Percentiles rank a stretch among this genome's conserved stretches.
Evolutionary conservation across 306 rosid genomes (phyloP).

Genomic region (Prosopis cineraria): DNA sequence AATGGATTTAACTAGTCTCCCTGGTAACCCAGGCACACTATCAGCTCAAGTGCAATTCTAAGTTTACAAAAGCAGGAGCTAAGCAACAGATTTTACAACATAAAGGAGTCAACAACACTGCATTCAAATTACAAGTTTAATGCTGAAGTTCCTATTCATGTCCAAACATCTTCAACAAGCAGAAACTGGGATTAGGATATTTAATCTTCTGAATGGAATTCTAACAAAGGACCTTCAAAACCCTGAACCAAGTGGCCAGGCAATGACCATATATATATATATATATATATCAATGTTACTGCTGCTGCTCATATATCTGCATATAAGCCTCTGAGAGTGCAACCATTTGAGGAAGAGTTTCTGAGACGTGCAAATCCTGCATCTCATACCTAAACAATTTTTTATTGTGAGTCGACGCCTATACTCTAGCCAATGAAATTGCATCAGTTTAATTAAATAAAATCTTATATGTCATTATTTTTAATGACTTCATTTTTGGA

Average conservation of each 20-base stretch:
- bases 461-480: too few relatives aligned
- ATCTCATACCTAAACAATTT: slow-evolving; percentile 73
- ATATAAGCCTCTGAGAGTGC: slow-evolving; percentile 94
- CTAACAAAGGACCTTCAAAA: not conserved
- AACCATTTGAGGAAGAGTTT: slow-evolving; percentile 94
- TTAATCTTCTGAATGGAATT: not conserved
- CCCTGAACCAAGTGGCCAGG: not conserved
- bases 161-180: not conserved
- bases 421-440: too few relatives aligned
- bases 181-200: not conserved
- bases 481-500: too few relatives aligned
- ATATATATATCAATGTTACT: slow-evolving; percentile 30
- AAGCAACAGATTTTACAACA: not conserved
- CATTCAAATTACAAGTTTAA: not conserved
- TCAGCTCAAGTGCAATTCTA: slow-evolving; percentile 18
- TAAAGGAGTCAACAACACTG: not conserved
- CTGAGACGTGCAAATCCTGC: slow-evolving; percentile 96
- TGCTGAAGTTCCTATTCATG: not conserved
- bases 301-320: slow-evolving; percentile 97
- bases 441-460: too few relatives aligned
- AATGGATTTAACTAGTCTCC: not conserved
- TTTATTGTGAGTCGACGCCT: not conserved
- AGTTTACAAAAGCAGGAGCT: not conserved
- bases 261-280: not conserved
- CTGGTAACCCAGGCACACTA: not conserved